Evolutionary conservation across 176 grass and related monocot genomes (phyloP).

Genomic region (Saccharum officinarum): DNA sequence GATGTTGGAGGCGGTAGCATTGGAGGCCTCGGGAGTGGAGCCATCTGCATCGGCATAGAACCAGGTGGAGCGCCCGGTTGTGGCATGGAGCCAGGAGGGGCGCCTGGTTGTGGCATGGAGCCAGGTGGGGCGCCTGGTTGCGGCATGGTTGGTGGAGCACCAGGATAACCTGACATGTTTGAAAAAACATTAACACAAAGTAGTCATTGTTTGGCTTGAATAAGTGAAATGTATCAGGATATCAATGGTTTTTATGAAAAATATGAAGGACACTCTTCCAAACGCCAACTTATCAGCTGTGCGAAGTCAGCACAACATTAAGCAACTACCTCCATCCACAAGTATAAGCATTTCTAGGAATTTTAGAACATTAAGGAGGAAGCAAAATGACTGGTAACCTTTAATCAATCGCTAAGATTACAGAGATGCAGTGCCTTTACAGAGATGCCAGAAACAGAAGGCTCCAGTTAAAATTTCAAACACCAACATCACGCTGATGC

Average conservation of each 20-base stretch:
- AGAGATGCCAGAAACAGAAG: background rate
- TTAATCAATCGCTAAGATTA: background rate
- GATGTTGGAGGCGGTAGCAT: conserved; percentile 56
- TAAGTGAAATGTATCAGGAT: conserved; percentile 14
- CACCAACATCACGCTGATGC: background rate
- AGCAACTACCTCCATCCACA: background rate
- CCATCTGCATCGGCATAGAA: conserved; percentile 55
- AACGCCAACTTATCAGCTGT: background rate
- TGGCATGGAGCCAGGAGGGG: conserved; percentile 6
- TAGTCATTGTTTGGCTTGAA: background rate
- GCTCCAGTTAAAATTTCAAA: background rate
- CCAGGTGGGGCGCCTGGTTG: conserved; percentile 31
- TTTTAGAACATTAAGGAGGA: background rate
- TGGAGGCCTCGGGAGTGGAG: conserved; percentile 61
- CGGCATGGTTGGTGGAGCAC: conserved; percentile 13
- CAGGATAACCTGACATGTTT: conserved; percentile 59
- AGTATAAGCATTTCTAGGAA: background rate
- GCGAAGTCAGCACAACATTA: background rate
- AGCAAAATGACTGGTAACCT: background rate
- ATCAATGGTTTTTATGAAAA: background rate
- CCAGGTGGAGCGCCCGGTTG: conserved; percentile 37
- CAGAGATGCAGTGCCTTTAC: background rate
- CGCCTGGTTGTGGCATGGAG: conserved; percentile 23
- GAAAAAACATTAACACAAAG: background rate
- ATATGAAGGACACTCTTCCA: background rate